These are phyloP conservation scores for Fusarium ambrosium DNA, from an alignment of 2,329 filamentous ascomycete species.

Conservation along the genomic window DNA sequence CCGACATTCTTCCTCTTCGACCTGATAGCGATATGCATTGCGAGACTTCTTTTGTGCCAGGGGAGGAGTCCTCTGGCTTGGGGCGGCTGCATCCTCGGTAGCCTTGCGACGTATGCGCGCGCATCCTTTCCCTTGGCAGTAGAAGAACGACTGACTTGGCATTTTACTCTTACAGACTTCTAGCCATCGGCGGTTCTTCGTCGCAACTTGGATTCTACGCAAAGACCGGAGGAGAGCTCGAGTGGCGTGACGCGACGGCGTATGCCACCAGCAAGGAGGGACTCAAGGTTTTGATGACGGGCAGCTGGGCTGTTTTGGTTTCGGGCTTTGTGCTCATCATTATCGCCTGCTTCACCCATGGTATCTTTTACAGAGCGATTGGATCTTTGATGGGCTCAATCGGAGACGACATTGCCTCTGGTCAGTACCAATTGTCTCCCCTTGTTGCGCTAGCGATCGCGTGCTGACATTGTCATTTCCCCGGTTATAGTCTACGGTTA, in stretches of 20 bases:
- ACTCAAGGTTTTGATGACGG: constrained; percentile 50
- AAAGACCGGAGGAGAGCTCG: constrained; percentile 50
- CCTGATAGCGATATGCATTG: constrained; percentile 42
- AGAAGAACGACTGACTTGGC: constrained; percentile 19
- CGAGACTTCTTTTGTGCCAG: constrained; percentile 45
- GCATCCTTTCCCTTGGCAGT: not conserved
- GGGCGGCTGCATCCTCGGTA: constrained; percentile 37
- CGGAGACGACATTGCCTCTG: constrained; percentile 32
- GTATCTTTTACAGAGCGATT: constrained; percentile 41
- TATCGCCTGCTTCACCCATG: constrained; percentile 42
- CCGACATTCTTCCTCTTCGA: constrained; percentile 51
- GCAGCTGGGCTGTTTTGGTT: constrained; percentile 45
- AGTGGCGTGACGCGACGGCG: constrained; percentile 50
- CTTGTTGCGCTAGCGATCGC: not conserved
- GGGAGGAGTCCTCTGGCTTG: constrained; percentile 38
- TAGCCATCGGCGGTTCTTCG: constrained; percentile 47
- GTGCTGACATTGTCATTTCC: constrained; percentile 11
- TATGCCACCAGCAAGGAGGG: constrained; percentile 50
- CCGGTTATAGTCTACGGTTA: constrained; percentile 27
- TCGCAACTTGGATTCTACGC: constrained; percentile 51
- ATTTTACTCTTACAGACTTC: constrained; percentile 33
- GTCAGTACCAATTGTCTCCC: constrained; percentile 13
- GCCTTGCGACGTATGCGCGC: constrained; percentile 43
- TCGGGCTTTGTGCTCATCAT: constrained; percentile 40
- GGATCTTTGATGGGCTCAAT: constrained; percentile 38